Conservation (phyloP, 2,329 filamentous ascomycete genomes). For the Colletotrichum acutatum region DNA sequence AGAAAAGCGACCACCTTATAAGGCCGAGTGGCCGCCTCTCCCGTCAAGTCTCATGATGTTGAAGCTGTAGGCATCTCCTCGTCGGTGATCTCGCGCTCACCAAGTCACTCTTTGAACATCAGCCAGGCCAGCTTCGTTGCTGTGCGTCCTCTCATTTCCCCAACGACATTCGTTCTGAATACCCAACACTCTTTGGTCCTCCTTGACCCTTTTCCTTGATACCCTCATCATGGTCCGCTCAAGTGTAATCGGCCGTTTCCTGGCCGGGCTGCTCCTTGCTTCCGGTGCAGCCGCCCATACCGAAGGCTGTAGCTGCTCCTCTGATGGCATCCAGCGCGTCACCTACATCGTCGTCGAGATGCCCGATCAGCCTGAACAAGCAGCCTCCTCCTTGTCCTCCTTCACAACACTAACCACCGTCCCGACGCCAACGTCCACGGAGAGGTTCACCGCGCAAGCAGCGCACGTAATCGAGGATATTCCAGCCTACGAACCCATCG, state of each 20-base stretch:
- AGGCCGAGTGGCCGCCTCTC: slow-evolving; percentile 11
- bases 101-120: not conserved
- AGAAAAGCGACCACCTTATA: slow-evolving; percentile 9
- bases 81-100: slow-evolving; percentile 14
- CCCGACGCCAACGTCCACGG: not conserved
- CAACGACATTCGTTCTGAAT: not conserved
- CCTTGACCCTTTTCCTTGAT: not conserved
- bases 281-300: slow-evolving; percentile 22
- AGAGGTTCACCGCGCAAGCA: not conserved
- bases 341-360: slow-evolving; percentile 37
- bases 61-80: slow-evolving; percentile 23
- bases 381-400: not conserved
- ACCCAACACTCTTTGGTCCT: not conserved
- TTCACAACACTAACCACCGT: slow-evolving; percentile 11
- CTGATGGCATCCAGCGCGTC: slow-evolving; percentile 29
- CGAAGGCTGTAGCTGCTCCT: slow-evolving; percentile 32
- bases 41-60: not conserved
- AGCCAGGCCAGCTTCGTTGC: slow-evolving; percentile 9
- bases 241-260: slow-evolving; percentile 12
- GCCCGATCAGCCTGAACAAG: slow-evolving; percentile 28
- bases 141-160: slow-evolving; percentile 27
- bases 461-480: slow-evolving; percentile 25
- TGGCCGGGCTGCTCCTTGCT: slow-evolving; percentile 25
- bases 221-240: slow-evolving; percentile 26
- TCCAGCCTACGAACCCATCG: slow-evolving; percentile 12